These are phyloP conservation scores for Coix lacrymajobi DNA, from an alignment of 176 grass and related monocot genomes.

Conservation along the genomic window DNA sequence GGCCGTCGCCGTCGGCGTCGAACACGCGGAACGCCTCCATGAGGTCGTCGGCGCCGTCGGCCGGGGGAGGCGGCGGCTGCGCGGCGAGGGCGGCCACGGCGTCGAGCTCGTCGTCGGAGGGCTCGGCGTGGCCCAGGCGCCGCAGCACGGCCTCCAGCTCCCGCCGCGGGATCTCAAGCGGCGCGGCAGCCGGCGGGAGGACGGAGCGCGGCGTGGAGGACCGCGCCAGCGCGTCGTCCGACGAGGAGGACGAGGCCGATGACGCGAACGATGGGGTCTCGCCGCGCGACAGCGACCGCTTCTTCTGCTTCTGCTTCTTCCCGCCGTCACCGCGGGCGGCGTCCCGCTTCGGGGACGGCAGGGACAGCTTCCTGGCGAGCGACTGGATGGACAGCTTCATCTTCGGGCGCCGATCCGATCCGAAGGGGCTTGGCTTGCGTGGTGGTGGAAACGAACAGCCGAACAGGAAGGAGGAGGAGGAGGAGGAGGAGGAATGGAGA, in stretches of 20 bases:
- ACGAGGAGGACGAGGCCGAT: conserved; percentile 16
- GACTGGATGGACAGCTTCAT: conserved; percentile 81
- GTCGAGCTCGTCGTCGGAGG: conserved; percentile 63
- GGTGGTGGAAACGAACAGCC: neutral
- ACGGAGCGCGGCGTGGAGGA: conserved; percentile 49
- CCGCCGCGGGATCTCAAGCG: conserved; percentile 48
- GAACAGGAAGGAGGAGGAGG: neutral
- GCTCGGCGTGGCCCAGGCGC: conserved; percentile 50
- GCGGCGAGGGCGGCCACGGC: conserved; percentile 59
- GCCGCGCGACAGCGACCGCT: conserved; percentile 41
- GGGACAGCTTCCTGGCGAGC: conserved; percentile 45
- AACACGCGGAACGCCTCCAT: conserved; percentile 83
- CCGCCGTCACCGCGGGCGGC: neutral
- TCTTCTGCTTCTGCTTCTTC: neutral
- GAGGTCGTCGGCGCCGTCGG: conserved; percentile 35
- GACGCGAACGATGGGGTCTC: conserved; percentile 57
- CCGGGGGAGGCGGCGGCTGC: neutral
- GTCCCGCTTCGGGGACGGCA: conserved; percentile 42
- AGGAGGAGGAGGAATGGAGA: neutral
- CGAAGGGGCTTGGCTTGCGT: neutral
- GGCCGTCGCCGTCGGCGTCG: conserved; percentile 82
- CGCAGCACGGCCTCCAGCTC: conserved; percentile 87
- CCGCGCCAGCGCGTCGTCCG: conserved; percentile 27
- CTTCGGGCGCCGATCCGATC: neutral
- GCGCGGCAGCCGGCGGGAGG: neutral